Percentiles rank a stretch among this genome's conserved stretches.
Evolutionary conservation across 1,284 basidiomycete genomes (phyloP).

Genomic region (Sanghuangporus sanghuang): DNA sequence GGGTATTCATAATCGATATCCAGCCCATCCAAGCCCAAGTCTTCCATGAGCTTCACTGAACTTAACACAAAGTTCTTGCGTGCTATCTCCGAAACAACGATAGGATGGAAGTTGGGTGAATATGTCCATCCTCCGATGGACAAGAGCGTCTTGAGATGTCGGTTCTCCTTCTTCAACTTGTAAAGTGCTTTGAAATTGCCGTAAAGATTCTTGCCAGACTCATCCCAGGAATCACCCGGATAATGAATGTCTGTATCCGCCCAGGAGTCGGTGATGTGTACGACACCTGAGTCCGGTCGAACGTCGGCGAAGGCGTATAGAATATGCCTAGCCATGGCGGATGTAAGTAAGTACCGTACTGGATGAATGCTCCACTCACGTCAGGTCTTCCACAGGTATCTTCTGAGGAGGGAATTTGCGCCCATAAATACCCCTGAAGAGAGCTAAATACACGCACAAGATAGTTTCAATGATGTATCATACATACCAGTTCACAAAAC

Average conservation of each 20-base stretch:
- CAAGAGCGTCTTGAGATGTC: constrained; percentile 81
- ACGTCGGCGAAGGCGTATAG: constrained; percentile 91
- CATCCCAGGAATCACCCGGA: constrained; percentile 86
- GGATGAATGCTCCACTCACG: constrained; percentile 44
- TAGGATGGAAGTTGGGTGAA: constrained; percentile 72
- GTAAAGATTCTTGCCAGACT: constrained; percentile 79
- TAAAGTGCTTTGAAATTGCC: constrained; percentile 94
- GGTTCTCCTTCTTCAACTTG: constrained; percentile 80
- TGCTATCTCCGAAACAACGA: constrained; percentile 58
- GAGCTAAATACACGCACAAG: constrained; percentile 5
- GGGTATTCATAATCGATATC: constrained; percentile 89
- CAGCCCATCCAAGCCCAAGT: constrained; percentile 69
- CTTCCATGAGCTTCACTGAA: constrained; percentile 77
- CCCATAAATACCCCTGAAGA: constrained; percentile 87
- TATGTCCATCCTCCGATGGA: constrained; percentile 93
- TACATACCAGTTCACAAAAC: constrained; percentile 71
- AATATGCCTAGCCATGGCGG: constrained; percentile 49
- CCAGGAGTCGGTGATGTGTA: constrained; percentile 87
- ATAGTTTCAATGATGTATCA: neutral
- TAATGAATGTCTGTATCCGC: constrained; percentile 88
- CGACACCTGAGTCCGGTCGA: constrained; percentile 76
- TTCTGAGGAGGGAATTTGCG: constrained; percentile 80
- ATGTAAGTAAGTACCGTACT: constrained; percentile 15
- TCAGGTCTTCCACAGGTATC: constrained; percentile 80
- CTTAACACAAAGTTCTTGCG: constrained; percentile 76